Evolutionary conservation across 306 rosid genomes (phyloP).

Genomic region (Vigna hirtella): DNA sequence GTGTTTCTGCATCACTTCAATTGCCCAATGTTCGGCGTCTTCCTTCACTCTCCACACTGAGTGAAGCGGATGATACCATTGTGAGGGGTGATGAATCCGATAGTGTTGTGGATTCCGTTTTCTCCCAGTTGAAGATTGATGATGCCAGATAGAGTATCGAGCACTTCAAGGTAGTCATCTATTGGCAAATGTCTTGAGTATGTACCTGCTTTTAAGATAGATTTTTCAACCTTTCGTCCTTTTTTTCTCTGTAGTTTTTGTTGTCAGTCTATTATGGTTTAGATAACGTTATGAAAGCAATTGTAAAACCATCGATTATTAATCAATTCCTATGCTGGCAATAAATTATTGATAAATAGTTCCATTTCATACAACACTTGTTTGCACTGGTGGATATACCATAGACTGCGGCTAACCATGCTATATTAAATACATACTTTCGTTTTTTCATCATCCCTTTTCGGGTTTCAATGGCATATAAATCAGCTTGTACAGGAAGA

Average conservation of each 20-base stretch:
- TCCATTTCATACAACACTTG: background rate
- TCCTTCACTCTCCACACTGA: conserved; percentile 48
- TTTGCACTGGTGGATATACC: background rate
- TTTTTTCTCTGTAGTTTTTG: background rate
- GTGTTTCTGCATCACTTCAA: conserved; percentile 44
- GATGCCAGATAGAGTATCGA: conserved; percentile 45
- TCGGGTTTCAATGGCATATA: background rate
- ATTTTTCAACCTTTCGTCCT: background rate
- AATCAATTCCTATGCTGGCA: conserved; percentile 22
- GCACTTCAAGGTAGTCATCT: conserved; percentile 13
- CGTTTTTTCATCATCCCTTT: background rate
- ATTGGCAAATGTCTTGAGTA: conserved; percentile 21
- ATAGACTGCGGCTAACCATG: background rate
- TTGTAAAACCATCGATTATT: conserved; percentile 35
- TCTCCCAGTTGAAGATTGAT: conserved; percentile 50
- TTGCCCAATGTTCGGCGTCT: conserved; percentile 39
- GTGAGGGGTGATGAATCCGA: conserved; percentile 39
- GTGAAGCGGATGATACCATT: conserved; percentile 44
- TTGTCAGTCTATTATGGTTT: background rate
- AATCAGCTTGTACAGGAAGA: conserved; percentile 22
- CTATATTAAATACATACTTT: background rate
- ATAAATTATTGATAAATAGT: conserved; percentile 1
- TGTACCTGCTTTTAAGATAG: conserved; percentile 2
- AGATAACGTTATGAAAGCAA: conserved; percentile 14
- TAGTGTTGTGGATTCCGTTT: conserved; percentile 37